These are phyloP conservation scores for Calophaca sinica DNA, from an alignment of 306 rosid species.

Conservation along the genomic window DNA sequence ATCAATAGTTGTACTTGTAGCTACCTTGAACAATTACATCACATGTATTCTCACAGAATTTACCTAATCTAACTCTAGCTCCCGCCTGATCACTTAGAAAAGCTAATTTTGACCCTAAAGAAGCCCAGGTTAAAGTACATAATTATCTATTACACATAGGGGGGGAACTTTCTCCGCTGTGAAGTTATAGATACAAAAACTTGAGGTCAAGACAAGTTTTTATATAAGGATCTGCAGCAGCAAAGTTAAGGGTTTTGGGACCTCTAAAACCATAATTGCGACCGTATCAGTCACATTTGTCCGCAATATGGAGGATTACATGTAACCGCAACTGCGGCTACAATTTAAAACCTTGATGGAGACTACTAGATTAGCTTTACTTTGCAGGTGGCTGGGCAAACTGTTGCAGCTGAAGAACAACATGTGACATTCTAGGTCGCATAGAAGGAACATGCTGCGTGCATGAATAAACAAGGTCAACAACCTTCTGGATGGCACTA, in stretches of 20 bases:
- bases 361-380: conserved; percentile 43
- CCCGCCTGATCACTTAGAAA: neutral
- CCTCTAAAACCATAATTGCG: neutral
- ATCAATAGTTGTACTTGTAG: neutral
- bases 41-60: conserved; percentile 34
- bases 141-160: conserved; percentile 7
- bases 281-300: neutral
- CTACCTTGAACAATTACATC: conserved; percentile 30
- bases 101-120: neutral
- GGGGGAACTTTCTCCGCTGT: neutral
- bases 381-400: conserved; percentile 64
- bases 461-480: conserved; percentile 97
- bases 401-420: conserved; percentile 96
- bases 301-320: neutral
- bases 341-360: conserved; percentile 12
- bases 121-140: conserved; percentile 38
- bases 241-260: neutral
- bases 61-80: conserved; percentile 28
- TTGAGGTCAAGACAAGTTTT: neutral
- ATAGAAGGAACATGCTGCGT: conserved; percentile 97
- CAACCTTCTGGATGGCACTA: conserved; percentile 82
- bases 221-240: neutral
- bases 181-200: conserved; percentile 34
- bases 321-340: neutral
- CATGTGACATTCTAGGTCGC: conserved; percentile 99